phyloP scores from a whole-genome alignment of 2,329 filamentous ascomycete species.

The Dryadomyces quercus-mongolicae region DNA sequence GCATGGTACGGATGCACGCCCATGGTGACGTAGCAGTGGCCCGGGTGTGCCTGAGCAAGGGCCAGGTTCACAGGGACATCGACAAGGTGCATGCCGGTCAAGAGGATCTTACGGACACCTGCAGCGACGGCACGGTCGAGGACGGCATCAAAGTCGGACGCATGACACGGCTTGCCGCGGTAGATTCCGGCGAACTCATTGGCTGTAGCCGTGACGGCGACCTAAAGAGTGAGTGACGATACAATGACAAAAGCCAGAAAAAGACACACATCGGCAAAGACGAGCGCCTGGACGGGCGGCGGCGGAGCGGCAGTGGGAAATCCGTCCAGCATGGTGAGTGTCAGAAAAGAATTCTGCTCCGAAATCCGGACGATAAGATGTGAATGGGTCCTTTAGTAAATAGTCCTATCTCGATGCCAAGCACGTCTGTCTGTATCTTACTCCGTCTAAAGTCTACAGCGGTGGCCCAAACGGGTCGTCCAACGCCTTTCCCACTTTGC shows the following conservation, averaged over 20 bases:
- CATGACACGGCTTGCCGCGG: constrained; percentile 34
- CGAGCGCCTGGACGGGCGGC: not conserved
- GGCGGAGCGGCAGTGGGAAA: not conserved
- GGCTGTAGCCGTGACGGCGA: constrained; percentile 24
- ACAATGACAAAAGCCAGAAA: too few species aligned
- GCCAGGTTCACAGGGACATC: constrained; percentile 18
- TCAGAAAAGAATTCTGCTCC: too few species aligned
- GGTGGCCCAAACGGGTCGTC: constrained; percentile 37
- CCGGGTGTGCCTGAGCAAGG: constrained; percentile 11
- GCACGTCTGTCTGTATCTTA: too few species aligned
- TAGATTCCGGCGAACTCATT: constrained; percentile 38
- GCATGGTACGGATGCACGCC: constrained; percentile 40
- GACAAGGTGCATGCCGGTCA: constrained; percentile 25
- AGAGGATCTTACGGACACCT: constrained; percentile 28
- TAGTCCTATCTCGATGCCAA: too few species aligned
- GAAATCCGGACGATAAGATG: too few species aligned
- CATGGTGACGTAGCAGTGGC: constrained; percentile 29
- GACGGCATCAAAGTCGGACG: constrained; percentile 28
- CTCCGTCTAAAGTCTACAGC: constrained; percentile 13
- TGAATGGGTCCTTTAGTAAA: too few species aligned
- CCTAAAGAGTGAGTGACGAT: not conserved
- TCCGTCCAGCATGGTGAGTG: not conserved
- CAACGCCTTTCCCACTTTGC: constrained; percentile 25
- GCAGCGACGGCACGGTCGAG: constrained; percentile 28
- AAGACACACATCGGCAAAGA: not conserved